Evolutionary conservation across 345 rosid genomes (phyloP).

Genomic region (Brassica rapa): DNA sequence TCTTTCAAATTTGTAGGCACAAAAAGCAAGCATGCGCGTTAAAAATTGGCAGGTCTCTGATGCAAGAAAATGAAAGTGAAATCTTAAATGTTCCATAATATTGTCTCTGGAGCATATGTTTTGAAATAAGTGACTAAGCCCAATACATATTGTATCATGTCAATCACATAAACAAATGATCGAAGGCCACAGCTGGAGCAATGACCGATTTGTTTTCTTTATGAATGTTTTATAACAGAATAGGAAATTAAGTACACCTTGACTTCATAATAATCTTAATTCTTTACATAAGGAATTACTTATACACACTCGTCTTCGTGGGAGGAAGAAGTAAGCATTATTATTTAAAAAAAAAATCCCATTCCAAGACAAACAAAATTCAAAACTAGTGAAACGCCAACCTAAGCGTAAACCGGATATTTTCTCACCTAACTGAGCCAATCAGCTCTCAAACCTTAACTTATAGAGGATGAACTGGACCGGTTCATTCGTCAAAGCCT

Average conservation of each 20-base stretch:
- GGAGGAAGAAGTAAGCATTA: neutral
- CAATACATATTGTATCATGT: neutral
- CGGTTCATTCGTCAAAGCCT: neutral
- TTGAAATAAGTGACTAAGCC: neutral
- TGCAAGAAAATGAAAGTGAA: neutral
- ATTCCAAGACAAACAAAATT: slow-evolving; percentile 1
- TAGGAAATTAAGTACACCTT: neutral
- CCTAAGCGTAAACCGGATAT: neutral
- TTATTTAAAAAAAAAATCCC: neutral
- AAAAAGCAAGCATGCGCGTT: slow-evolving; percentile 14
- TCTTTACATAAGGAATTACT: slow-evolving; percentile 17
- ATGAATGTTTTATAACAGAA: neutral
- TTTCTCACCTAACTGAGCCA: neutral
- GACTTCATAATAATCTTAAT: neutral
- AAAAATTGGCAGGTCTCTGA: neutral
- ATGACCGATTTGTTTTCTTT: neutral
- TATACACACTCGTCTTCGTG: neutral
- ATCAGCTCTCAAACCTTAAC: neutral
- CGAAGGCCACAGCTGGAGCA: neutral
- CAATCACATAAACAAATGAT: neutral
- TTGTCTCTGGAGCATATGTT: neutral
- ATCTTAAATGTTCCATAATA: neutral
- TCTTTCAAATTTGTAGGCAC: slow-evolving; percentile 10
- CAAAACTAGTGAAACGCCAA: neutral
- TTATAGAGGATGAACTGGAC: neutral